Conservation (phyloP, 176 grass and related monocot species). For the Elymus sibiricus region DNA sequence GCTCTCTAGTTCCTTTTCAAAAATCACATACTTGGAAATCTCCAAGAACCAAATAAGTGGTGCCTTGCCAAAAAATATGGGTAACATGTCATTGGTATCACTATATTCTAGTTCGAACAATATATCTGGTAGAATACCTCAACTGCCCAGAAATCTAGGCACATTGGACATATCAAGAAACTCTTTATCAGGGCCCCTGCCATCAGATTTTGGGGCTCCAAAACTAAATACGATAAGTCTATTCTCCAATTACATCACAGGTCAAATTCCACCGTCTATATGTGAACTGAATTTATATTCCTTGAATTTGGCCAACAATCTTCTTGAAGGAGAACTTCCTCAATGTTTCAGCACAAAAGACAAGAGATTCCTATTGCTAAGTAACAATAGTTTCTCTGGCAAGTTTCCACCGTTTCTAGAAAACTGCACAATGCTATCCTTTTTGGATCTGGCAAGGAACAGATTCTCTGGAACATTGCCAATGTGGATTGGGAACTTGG, state of each 20-base stretch:
- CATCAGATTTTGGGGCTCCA: neutral
- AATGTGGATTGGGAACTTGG: constrained; percentile 11
- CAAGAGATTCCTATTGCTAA: neutral
- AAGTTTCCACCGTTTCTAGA: constrained; percentile 14
- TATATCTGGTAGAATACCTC: neutral
- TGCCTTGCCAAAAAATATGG: neutral
- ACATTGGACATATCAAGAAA: neutral
- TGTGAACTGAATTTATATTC: neutral
- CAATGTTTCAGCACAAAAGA: neutral
- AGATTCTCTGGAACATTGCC: constrained; percentile 32
- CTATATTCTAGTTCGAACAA: neutral
- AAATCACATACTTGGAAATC: neutral
- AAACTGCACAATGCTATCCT: neutral
- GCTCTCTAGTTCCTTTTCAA: constrained; percentile 14
- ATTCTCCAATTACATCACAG: constrained; percentile 17
- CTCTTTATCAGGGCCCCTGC: neutral
- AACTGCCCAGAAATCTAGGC: neutral
- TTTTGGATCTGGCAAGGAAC: constrained; percentile 24
- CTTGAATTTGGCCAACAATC: constrained; percentile 18
- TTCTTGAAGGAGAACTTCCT: constrained; percentile 9
- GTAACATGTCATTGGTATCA: neutral
- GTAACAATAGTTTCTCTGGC: constrained; percentile 30
- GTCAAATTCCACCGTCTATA: constrained; percentile 21
- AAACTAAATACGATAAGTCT: neutral
- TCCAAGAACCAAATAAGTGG: neutral